Conservation (phyloP, 768 basidiomycete genomes). For the Auricularia auricula-judae region DNA sequence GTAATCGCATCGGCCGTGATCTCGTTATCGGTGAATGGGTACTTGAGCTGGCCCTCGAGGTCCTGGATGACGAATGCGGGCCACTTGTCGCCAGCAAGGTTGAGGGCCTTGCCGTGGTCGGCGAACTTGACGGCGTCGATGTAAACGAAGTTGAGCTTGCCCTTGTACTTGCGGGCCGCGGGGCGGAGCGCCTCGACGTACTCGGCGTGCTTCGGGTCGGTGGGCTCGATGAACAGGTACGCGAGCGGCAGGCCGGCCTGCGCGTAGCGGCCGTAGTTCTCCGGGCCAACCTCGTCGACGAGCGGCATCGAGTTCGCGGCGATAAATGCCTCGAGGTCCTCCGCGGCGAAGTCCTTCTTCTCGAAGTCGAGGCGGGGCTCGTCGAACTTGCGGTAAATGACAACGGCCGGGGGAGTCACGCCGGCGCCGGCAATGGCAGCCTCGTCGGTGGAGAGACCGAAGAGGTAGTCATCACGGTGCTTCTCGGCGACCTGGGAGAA, state of each 20-base stretch:
- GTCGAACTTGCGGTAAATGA: slow-evolving; percentile 89
- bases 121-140: slow-evolving; percentile 93
- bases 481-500: slow-evolving; percentile 75
- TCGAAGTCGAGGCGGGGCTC: slow-evolving; percentile 66
- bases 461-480: slow-evolving; percentile 89
- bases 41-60: slow-evolving; percentile 75
- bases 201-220: slow-evolving; percentile 49
- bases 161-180: slow-evolving; percentile 70
- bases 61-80: slow-evolving; percentile 92
- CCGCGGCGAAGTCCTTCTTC: slow-evolving; percentile 35
- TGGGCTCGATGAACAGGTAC: slow-evolving; percentile 88
- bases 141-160: slow-evolving; percentile 93
- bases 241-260: slow-evolving; percentile 76
- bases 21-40: slow-evolving; percentile 64
- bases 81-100: slow-evolving; percentile 78
- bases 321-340: slow-evolving; percentile 69
- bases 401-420: slow-evolving; percentile 71
- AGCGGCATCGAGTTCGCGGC: slow-evolving; percentile 76
- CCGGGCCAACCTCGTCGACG: slow-evolving; percentile 85
- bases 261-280: slow-evolving; percentile 86
- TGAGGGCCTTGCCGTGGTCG: slow-evolving; percentile 92
- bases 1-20: slow-evolving; percentile 47
- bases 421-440: slow-evolving; percentile 57
- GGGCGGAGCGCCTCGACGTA: slow-evolving; percentile 60
- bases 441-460: slow-evolving; percentile 72